Evolutionary conservation across 345 rosid species (phyloP).

Genomic region (Populus deltoides): DNA sequence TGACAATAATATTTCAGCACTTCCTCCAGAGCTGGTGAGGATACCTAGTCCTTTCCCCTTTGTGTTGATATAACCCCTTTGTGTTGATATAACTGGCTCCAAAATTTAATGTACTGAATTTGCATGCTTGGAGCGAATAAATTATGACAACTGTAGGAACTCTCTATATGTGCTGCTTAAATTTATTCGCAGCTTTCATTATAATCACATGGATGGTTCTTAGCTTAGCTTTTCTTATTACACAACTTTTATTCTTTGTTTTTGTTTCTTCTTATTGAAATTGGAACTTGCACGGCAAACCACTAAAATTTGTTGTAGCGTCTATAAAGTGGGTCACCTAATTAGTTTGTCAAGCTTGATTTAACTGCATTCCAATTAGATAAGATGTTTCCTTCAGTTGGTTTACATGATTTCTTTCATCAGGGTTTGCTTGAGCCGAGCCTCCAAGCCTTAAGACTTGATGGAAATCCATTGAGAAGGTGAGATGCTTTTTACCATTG

Average conservation of each 20-base stretch:
- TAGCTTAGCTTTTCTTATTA: not conserved
- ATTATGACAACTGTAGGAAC: no score
- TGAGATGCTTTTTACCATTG: constrained; percentile 10
- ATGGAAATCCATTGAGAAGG: constrained; percentile 93
- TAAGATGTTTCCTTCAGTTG: not conserved
- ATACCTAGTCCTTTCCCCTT: not conserved
- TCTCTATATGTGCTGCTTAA: no score
- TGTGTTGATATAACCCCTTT: not conserved
- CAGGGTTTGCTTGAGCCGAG: constrained; percentile 85
- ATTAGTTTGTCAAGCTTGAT: not conserved
- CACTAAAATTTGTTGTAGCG: not conserved
- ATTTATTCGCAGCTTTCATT: not conserved
- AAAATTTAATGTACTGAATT: not conserved
- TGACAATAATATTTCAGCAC: constrained; percentile 77
- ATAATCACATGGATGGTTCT: not conserved
- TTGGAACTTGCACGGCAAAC: not conserved
- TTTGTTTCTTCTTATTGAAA: not conserved
- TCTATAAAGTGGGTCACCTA: not conserved
- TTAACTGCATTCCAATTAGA: not conserved
- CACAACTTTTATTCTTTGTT: not conserved
- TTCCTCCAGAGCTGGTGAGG: constrained; percentile 71
- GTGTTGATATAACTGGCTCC: not conserved
- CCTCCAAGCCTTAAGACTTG: constrained; percentile 74
- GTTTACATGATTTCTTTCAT: not conserved
- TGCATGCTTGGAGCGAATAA: no score